phyloP scores from a whole-genome alignment of 2,329 filamentous ascomycete species.

The Ceratocystis lukuohia region DNA sequence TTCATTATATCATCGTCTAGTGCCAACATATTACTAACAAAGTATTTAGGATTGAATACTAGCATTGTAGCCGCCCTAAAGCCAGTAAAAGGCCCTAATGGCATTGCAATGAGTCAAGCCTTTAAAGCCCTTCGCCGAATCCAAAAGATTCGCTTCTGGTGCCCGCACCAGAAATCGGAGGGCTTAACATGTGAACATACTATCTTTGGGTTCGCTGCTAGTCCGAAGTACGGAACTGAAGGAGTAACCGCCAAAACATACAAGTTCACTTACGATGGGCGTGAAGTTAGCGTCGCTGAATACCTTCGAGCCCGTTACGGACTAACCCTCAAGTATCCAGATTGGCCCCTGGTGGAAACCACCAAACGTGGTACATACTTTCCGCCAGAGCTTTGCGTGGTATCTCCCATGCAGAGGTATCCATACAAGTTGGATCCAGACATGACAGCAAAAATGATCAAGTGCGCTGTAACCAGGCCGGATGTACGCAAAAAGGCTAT shows the following conservation, averaged over 20 bases:
- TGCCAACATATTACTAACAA: not conserved
- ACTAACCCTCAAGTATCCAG: slow-evolving; percentile 32
- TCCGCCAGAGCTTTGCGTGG: slow-evolving; percentile 47
- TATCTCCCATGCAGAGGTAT: slow-evolving; percentile 45
- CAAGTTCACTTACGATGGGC: slow-evolving; percentile 40
- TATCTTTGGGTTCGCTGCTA: slow-evolving; percentile 39
- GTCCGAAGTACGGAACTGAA: slow-evolving; percentile 30
- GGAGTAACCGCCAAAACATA: slow-evolving; percentile 40
- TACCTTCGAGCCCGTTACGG: slow-evolving; percentile 47
- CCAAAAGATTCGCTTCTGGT: slow-evolving; percentile 41
- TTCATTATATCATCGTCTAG: not conserved
- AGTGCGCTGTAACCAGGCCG: slow-evolving; percentile 74
- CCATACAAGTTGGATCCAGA: slow-evolving; percentile 46
- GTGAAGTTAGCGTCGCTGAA: slow-evolving; percentile 36
- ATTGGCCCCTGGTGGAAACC: slow-evolving; percentile 46
- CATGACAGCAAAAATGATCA: slow-evolving; percentile 80
- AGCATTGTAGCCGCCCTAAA: not conserved
- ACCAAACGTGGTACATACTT: slow-evolving; percentile 38
- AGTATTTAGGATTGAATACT: not conserved
- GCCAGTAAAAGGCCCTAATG: not conserved
- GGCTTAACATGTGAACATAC: slow-evolving; percentile 39
- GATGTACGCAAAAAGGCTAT: slow-evolving; percentile 54
- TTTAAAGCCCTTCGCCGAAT: slow-evolving; percentile 42
- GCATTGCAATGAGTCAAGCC: not conserved
- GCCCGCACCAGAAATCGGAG: slow-evolving; percentile 34